Conservation (phyloP, 108 stramenopile genomes). For the Nannochloropsis oceanica region DNA sequence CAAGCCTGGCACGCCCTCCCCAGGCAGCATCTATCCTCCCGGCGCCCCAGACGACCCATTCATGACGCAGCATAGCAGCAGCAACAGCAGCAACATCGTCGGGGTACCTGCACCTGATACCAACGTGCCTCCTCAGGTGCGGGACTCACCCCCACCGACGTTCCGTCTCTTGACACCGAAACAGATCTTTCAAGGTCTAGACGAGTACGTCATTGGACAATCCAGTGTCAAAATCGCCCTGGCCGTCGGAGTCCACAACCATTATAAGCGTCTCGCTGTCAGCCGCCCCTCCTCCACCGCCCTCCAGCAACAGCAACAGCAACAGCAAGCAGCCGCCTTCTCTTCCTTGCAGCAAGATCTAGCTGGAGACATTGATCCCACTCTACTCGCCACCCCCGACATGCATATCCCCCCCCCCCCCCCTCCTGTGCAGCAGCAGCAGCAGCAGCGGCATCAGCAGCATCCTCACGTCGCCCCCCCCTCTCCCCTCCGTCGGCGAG, state of each 20-base stretch:
- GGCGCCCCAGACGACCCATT: background rate
- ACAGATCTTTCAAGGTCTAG: constrained; percentile 54
- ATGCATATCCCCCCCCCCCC: background rate
- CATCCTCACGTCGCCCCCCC: background rate
- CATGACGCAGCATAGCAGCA: background rate
- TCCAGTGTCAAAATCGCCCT: constrained; percentile 78
- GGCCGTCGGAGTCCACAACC: constrained; percentile 87
- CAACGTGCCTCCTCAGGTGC: background rate
- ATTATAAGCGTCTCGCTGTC: constrained; percentile 57
- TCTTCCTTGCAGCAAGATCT: background rate
- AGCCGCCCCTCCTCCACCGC: background rate
- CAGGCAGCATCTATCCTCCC: background rate
- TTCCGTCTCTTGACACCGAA: background rate
- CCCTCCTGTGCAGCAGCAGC: background rate
- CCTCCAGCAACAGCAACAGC: background rate
- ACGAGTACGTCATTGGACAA: constrained; percentile 92
- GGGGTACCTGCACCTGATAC: background rate
- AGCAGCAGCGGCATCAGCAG: background rate
- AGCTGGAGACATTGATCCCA: background rate
- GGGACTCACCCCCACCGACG: background rate
- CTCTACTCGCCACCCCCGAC: background rate
- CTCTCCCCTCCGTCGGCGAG: background rate
- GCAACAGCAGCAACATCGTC: background rate
- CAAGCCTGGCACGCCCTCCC: background rate
- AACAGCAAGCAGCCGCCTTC: background rate